Percentiles rank a stretch among this genome's conserved stretches.
These are phyloP conservation scores for Solidago caesia DNA, from an alignment of 129 eudicot genomes.

Conservation along the genomic window DNA sequence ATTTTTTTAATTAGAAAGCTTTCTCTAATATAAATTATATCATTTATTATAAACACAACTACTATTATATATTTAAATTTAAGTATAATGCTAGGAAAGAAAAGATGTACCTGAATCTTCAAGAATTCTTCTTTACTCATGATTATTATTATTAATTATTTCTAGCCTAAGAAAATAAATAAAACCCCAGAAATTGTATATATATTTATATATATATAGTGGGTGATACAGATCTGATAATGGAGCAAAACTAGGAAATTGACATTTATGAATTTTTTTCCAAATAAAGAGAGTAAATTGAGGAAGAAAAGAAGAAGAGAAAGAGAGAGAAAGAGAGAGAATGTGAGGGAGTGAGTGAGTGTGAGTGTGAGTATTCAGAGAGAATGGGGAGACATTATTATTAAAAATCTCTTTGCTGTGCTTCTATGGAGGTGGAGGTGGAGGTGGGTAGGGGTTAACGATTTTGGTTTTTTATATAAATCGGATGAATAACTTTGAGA, in stretches of 20 bases:
- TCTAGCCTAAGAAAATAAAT: neutral
- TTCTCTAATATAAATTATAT: neutral
- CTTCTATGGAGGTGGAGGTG: too few species aligned
- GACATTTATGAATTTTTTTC: neutral
- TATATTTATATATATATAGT: conserved; percentile 9
- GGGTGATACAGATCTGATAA: conserved; percentile 18
- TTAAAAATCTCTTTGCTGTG: too few species aligned
- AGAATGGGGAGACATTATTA: conserved; percentile 49
- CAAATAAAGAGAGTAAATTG: conserved; percentile 11
- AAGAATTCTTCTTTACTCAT: conserved; percentile 92
- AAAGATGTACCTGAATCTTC: conserved; percentile 75
- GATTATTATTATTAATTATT: neutral
- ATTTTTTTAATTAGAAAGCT: neutral
- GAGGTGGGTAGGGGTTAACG: too few species aligned
- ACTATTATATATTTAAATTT: neutral
- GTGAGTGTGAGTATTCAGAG: conserved; percentile 15
- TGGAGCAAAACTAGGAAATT: too few species aligned
- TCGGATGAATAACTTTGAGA: too few species aligned
- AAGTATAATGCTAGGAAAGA: neutral
- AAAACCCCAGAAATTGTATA: neutral
- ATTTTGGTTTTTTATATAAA: too few species aligned
- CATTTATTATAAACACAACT: neutral
- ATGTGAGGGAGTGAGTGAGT: neutral
- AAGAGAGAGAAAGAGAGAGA: neutral
- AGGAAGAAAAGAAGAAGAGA: conserved; percentile 18